phyloP scores from a whole-genome alignment of 2,329 filamentous ascomycete species.

The Cercospora canescens region DNA sequence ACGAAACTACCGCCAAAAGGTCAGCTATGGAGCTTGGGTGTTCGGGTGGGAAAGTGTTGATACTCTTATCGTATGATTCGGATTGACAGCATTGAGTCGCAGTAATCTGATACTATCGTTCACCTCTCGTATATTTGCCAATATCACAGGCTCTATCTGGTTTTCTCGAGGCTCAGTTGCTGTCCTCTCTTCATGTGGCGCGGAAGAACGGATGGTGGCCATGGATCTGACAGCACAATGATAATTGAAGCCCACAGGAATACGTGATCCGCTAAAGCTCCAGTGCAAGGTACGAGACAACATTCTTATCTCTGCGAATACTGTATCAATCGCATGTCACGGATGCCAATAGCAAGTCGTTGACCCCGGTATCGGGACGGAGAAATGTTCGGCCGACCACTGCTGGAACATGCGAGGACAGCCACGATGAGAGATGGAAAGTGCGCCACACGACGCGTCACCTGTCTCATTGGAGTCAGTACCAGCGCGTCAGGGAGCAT shows the following conservation, averaged over 20 bases:
- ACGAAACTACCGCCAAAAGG: background rate
- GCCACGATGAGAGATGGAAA: background rate
- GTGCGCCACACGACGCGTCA: background rate
- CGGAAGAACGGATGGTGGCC: conserved; percentile 33
- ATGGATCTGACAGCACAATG: conserved; percentile 22
- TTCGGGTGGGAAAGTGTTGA: too few relatives aligned
- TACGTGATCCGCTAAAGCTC: background rate
- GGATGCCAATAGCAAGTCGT: background rate
- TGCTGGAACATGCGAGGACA: background rate
- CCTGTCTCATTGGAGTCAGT: background rate
- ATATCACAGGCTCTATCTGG: conserved; percentile 61
- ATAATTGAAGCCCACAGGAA: too few relatives aligned
- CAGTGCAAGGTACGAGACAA: background rate
- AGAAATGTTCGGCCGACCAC: background rate
- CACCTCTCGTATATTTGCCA: conserved; percentile 63
- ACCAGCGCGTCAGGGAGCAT: background rate
- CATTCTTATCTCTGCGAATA: background rate
- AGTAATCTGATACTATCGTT: conserved; percentile 70
- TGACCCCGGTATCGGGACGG: background rate
- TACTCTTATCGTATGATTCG: conserved; percentile 37
- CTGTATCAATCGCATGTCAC: background rate
- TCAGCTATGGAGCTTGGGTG: too few relatives aligned
- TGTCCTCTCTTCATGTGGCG: conserved; percentile 68
- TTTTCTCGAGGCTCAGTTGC: conserved; percentile 70
- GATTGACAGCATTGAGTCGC: conserved; percentile 58